Base-by-base conservation (phyloP, 805 yeast species). In the Wickerhamomyces mucosus region DNA sequence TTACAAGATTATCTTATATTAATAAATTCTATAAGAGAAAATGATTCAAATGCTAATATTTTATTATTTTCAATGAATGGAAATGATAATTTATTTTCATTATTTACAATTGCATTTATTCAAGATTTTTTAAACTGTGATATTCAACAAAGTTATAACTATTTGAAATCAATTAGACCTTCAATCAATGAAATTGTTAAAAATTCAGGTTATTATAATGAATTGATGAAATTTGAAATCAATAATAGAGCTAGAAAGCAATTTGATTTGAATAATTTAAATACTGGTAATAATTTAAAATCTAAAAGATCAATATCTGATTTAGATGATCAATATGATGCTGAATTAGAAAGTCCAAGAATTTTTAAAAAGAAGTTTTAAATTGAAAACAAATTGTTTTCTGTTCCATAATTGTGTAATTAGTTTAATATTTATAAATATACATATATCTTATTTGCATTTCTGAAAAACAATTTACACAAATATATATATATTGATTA, bases 11-110 rank as follows among this genome's bases (percentile, higher is more conserved):
- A 38, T 34, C 26, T 50, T 11, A 25, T 25, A 3, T 16, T 45
- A 9, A 30, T 50, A 6, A 44, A 40, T 17, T 27, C 29, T 16
- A 47, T 46, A 3, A 44, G 45, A 27, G 28, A 30, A 18, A 40
- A 37, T 17, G 51, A 47, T 25, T 49, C 52, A 25, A 36, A 42
- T 5, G 46, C 45, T 12, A 53, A 53, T 10, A 38, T 50, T 10
- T 21, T 50, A 13, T 16, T 50, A 17, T 50, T 50, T 24, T 48
- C 53, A 1, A 25, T 50, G 17, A 50, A 50, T 30, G 55, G 55
- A 22, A 50, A 50, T 29, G 55, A 50, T 23, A 50, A 50, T 32
- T 18, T 48, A 28, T 18, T 48, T 2, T 27, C 43, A 4, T 37
- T 46, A 7, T 48, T 50, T 28, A 46, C 44, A 0, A 21, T 48